Evolutionary conservation across 2,329 filamentous ascomycete species (phyloP).

Genomic region (Claviceps digitariae): DNA sequence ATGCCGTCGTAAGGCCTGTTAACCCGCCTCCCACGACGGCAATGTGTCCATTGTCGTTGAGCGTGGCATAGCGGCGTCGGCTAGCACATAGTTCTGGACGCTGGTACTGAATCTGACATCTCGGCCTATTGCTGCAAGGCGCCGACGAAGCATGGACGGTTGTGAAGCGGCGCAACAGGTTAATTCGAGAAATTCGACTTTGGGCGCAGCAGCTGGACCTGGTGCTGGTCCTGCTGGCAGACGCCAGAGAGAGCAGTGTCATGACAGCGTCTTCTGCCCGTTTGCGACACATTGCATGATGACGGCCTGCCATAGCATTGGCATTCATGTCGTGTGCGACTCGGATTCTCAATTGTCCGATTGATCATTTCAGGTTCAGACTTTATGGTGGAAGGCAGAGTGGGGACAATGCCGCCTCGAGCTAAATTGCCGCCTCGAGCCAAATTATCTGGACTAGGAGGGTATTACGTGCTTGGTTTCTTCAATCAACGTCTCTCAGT

Average conservation of each 20-base stretch:
- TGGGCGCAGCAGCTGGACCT: background rate
- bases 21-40: slow-evolving; percentile 72
- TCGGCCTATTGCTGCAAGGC: background rate
- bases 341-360: background rate
- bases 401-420: background rate
- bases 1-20: slow-evolving; percentile 66
- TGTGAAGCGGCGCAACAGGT: background rate
- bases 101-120: slow-evolving; percentile 5
- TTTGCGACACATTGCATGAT: background rate
- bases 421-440: too few relatives aligned
- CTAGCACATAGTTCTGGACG: slow-evolving; percentile 2
- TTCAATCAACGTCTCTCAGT: too few relatives aligned
- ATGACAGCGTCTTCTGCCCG: slow-evolving; percentile 14
- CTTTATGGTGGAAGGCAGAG: background rate
- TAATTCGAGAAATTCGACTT: background rate
- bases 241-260: slow-evolving; percentile 14
- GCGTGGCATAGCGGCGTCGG: slow-evolving; percentile 7
- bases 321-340: background rate
- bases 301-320: background rate
- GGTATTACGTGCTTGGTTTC: too few relatives aligned
- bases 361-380: background rate
- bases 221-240: slow-evolving; percentile 5
- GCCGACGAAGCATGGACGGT: background rate
- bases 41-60: slow-evolving; percentile 25
- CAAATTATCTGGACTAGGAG: too few relatives aligned